These are phyloP conservation scores for Fusarium buharicum DNA, from an alignment of 2,329 filamentous ascomycete species.

Conservation along the genomic window DNA sequence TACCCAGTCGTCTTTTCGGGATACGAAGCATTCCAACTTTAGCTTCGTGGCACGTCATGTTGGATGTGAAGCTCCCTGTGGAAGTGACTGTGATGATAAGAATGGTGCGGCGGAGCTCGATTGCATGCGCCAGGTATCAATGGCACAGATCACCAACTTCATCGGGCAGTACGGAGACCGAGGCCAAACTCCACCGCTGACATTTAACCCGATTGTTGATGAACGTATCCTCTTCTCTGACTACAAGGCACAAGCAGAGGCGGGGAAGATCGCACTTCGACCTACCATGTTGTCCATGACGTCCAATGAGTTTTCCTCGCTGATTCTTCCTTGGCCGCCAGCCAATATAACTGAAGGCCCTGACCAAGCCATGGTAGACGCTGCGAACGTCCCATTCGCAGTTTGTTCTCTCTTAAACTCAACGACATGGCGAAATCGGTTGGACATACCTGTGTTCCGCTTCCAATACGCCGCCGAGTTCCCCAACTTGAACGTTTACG, in stretches of 20 bases:
- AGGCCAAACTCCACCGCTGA: not conserved
- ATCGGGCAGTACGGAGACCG: not conserved
- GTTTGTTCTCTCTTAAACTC: not conserved
- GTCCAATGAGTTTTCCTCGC: not conserved
- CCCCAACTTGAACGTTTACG: not conserved
- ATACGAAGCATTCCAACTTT: not conserved
- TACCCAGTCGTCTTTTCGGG: not conserved
- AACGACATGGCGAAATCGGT: not conserved
- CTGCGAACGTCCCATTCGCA: not conserved
- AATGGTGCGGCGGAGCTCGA: not conserved
- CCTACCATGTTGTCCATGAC: not conserved
- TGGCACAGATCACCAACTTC: not conserved
- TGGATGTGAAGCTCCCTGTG: not conserved
- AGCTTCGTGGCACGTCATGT: not conserved
- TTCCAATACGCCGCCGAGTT: not conserved
- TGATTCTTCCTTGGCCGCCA: not conserved
- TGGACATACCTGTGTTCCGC: not conserved
- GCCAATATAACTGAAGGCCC: not conserved
- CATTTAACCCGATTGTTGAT: not conserved
- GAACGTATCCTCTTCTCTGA: not conserved
- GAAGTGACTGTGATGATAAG: not conserved
- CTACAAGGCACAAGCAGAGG: not conserved
- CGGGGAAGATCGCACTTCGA: not conserved
- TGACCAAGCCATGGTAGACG: not conserved
- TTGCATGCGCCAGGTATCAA: not conserved